Base-by-base conservation (phyloP, 2,329 filamentous ascomycete species). In the Pseudocercospora macadamiae region DNA sequence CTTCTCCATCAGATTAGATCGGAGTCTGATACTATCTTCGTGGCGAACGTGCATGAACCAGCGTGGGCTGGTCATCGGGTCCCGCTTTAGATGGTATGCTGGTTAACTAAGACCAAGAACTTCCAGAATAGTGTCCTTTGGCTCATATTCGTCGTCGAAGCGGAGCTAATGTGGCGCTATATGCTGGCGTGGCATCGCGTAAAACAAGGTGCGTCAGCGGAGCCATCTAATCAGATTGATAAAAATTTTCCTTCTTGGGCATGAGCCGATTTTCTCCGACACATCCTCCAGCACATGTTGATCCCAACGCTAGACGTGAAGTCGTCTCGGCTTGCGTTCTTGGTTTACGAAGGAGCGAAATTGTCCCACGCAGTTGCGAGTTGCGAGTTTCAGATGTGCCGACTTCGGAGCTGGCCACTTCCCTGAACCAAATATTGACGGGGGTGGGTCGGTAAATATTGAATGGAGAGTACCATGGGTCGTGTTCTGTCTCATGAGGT, bases 201-300 rank as follows among this genome's bases (percentile, higher is more conserved):
- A 23, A 12, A 32, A 32, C 28, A 32, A 7, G 19, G 18, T 14
- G 39, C 39, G 39, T 23, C 39, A 14, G 10, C 16, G 39, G 39
- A 44, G 12, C 7, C 16, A 51, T 51, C 47, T 51, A 30, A 51
- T 51, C 26, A 32, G 47, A 51, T 51, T 51, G 47, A 51, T 51
- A 34, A 51, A 44, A 44, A 25, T 44, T 44, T 44, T 44, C 39
- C 39, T 44, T 44, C 39, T 44, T 44, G 39, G 39, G 39, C 19
- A 19, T 14, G 19, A 44, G 19, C 39, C 39, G 39, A 44, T 44
- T 12, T 10, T 51, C 8, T 32, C 47, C 47, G 47, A 51, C 16
- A 12, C 16, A 25, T 44, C 19, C 39, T 44, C 12, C 39, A 23
- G 18, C 12, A 10, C 16, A 19, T 25, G 39, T 21, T 44, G 14